Conservation (phyloP, 176 grass and related monocot genomes). For the Musa schizocarpa region DNA sequence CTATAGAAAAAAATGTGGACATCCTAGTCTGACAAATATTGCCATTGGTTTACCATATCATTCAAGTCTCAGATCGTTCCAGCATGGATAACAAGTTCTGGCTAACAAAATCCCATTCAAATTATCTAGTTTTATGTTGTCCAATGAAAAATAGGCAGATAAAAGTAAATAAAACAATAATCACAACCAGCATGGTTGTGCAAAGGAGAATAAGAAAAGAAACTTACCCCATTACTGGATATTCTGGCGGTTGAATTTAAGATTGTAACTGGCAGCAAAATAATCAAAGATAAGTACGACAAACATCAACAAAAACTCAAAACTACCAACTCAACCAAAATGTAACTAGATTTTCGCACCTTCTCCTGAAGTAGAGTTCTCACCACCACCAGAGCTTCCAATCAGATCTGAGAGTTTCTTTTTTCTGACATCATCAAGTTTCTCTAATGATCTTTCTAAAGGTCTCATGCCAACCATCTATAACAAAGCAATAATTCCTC, state of each 20-base stretch:
- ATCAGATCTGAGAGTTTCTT: slow-evolving; percentile 99
- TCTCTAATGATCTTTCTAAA: slow-evolving; percentile 86
- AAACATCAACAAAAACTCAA: not conserved
- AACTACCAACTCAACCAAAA: not conserved
- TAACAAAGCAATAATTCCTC: slow-evolving; percentile 17
- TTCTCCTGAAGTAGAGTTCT: slow-evolving; percentile 40
- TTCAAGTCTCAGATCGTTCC: too few species aligned
- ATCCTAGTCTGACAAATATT: too few species aligned
- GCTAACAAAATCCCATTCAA: too few species aligned
- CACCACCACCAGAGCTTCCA: slow-evolving; percentile 43
- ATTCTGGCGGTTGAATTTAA: slow-evolving; percentile 32
- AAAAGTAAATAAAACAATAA: not conserved
- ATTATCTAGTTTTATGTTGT: not conserved
- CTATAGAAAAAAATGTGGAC: too few species aligned
- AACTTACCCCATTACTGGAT: slow-evolving; percentile 60
- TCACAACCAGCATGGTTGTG: not conserved
- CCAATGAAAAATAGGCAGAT: not conserved
- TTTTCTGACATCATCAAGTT: slow-evolving; percentile 95
- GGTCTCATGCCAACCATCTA: slow-evolving; percentile 99
- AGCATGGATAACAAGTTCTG: too few species aligned
- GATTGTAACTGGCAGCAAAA: slow-evolving; percentile 32
- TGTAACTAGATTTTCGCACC: slow-evolving; percentile 28
- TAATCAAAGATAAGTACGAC: not conserved
- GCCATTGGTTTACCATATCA: too few species aligned
- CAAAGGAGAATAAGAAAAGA: slow-evolving; percentile 3